Evolutionary conservation across 805 yeast genomes (phyloP).

Genomic region (Blastobotrys robertii): DNA sequence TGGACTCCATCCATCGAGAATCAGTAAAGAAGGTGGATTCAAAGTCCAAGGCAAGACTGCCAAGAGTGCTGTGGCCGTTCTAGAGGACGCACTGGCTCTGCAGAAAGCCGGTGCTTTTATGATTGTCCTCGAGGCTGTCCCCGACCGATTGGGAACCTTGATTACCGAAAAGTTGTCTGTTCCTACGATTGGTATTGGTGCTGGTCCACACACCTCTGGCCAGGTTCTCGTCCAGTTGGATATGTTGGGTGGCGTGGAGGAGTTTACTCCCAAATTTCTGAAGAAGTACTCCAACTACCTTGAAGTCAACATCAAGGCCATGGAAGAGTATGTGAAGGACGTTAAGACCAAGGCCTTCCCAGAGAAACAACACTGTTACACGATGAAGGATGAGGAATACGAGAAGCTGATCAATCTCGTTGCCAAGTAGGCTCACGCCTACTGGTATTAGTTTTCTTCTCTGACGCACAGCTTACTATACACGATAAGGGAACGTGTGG

Average conservation of each 20-base stretch:
- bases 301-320: constrained; percentile 39
- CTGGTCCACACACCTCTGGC: constrained; percentile 75
- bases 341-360: constrained; percentile 55
- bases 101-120: constrained; percentile 71
- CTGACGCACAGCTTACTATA: not conserved
- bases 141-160: constrained; percentile 54
- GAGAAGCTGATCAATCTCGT: constrained; percentile 30
- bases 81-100: constrained; percentile 57
- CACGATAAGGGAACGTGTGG: not conserved
- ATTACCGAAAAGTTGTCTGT: constrained; percentile 52
- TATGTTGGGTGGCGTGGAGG: constrained; percentile 54
- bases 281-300: constrained; percentile 52
- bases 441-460: not conserved
- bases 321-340: constrained; percentile 48
- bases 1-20: constrained; percentile 87
- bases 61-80: constrained; percentile 44
- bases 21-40: constrained; percentile 73
- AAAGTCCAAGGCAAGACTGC: constrained; percentile 67
- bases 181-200: constrained; percentile 95
- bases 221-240: constrained; percentile 88
- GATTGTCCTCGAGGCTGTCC: constrained; percentile 78
- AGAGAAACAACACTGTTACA: constrained; percentile 52
- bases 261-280: constrained; percentile 60
- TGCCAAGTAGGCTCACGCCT: not conserved
- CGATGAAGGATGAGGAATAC: constrained; percentile 55